Conservation (phyloP, 2,329 filamentous ascomycete species). For the Monosporascus sp. region DNA sequence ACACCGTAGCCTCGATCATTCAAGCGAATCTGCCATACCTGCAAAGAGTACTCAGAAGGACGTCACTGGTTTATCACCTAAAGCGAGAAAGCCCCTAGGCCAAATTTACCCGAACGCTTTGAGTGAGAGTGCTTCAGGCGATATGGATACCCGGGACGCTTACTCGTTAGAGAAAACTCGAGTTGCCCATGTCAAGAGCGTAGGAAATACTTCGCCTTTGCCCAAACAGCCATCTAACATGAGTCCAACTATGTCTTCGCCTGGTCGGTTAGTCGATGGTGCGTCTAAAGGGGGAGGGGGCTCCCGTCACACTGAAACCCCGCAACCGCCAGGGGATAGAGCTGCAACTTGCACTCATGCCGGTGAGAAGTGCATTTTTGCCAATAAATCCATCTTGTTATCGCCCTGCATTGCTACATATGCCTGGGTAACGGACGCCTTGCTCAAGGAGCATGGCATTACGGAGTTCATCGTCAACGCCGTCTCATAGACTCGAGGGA, state of each 20-base stretch:
- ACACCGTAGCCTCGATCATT: background rate
- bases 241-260: background rate
- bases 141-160: background rate
- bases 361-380: slow-evolving; percentile 32
- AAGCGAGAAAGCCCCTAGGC: slow-evolving; percentile 11
- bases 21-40: background rate
- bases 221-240: background rate
- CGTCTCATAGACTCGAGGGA: slow-evolving; percentile 26
- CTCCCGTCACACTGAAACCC: background rate
- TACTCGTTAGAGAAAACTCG: no score
- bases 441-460: slow-evolving; percentile 40
- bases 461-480: slow-evolving; percentile 28
- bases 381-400: slow-evolving; percentile 33
- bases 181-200: background rate
- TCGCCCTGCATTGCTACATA: slow-evolving; percentile 35
- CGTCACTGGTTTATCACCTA: background rate
- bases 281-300: background rate
- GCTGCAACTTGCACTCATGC: slow-evolving; percentile 27
- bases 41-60: background rate
- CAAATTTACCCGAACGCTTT: slow-evolving; percentile 11
- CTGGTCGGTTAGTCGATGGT: background rate
- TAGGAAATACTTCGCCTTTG: background rate
- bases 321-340: background rate
- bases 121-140: background rate
- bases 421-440: slow-evolving; percentile 30